These are phyloP conservation scores for Triglochin maritima DNA, from an alignment of 106 monocot species.

Conservation along the genomic window DNA sequence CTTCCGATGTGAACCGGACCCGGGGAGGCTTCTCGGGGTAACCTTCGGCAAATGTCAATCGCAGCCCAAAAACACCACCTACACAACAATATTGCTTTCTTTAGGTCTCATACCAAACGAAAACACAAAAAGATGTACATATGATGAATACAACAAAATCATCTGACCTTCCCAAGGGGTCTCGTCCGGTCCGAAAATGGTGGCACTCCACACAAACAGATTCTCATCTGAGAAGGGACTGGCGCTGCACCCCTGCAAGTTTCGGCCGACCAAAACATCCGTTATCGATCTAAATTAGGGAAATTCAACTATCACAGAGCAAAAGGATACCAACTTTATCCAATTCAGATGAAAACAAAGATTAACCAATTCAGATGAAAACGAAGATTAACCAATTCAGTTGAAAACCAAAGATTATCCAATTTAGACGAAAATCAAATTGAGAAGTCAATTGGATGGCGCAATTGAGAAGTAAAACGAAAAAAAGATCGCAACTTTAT, in stretches of 20 bases:
- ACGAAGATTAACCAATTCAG: neutral
- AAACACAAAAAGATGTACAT: slow-evolving; percentile 3
- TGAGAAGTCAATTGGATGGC: no score
- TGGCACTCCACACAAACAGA: slow-evolving; percentile 48
- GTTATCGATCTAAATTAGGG: no score
- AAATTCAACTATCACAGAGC: neutral
- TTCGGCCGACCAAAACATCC: no score
- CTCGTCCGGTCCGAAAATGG: slow-evolving; percentile 47
- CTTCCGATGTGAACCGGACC: slow-evolving; percentile 44
- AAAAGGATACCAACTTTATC: slow-evolving; percentile 4
- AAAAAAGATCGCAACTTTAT: neutral
- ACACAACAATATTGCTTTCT: neutral
- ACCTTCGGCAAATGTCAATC: slow-evolving; percentile 35
- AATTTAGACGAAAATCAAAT: neutral
- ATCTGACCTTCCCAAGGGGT: slow-evolving; percentile 41
- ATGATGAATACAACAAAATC: neutral
- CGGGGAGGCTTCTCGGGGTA: slow-evolving; percentile 48
- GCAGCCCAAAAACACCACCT: slow-evolving; percentile 45
- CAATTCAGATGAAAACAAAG: slow-evolving; percentile 1
- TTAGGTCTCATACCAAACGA: neutral
- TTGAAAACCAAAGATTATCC: neutral
- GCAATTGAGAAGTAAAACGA: neutral
- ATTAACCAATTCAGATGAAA: neutral
- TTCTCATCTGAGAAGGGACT: slow-evolving; percentile 47
- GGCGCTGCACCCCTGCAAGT: slow-evolving; percentile 39